Evolutionary conservation across 371 early-diverging fungal species (phyloP), one percentile per base, ranked within the genome.

Genomic region (Mucor plumbeus): DNA sequence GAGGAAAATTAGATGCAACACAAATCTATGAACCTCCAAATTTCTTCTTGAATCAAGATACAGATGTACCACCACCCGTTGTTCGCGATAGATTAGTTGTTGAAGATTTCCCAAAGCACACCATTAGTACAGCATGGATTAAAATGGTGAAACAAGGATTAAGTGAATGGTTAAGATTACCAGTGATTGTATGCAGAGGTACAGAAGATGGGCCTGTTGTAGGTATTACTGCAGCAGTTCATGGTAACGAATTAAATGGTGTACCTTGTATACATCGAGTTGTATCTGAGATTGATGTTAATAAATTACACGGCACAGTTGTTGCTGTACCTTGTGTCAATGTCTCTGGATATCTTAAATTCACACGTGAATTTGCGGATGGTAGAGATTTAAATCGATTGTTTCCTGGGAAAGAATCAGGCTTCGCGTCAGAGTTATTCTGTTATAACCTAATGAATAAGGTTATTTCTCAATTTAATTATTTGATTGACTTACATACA

Each of bases 181-280:
- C 91, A 26, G 86, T 88, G 8, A 91, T 90, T 72, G 77, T 91
- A 19, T 90, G 90, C 41, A 68, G 90, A 35, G 91, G 90, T 19
- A 73, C 76, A 10, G 87, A 87, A 67, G 80, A 85, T 56, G 69
- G 74, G 4, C 73, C 73, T 1, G 70, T 74, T 4, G 72, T 77
- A 6, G 78, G 78, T 19, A 65, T 77, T n/a, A 91, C 91, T 4
- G 90, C 88, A 66, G 96, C 93, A 4, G 85, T 96, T 7, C 96
- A 96, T 68, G 95, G 96, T 61, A 95, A 96, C 73, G 96, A 96
- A 69, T 75, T 96, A 55, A 96, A 96, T 67, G 96, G 96, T 26
- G 93, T 96, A 14, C 95, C 95, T 15, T 86, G 93, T 67, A 95
- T 95, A 44, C 96, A 96, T 64, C 63, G 75, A 10, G 91, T 94